A percentile compares a stretch with the other conserved stretches of the same genome.
phyloP scores from a whole-genome alignment of 805 yeast species.

The Torulaspora microellipsoides region DNA sequence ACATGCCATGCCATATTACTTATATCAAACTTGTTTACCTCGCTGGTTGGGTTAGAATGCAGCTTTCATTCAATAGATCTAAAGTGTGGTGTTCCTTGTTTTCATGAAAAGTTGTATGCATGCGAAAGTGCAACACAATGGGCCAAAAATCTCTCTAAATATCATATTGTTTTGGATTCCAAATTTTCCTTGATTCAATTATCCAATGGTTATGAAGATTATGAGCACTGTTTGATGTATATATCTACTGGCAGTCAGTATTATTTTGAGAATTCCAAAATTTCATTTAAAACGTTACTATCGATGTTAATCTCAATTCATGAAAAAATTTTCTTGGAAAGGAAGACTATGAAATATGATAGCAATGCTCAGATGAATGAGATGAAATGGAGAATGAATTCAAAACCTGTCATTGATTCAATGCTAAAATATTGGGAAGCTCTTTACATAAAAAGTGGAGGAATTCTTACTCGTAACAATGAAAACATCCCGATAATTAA shows the following conservation, averaged over 20 bases:
- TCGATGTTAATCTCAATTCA: slow-evolving; percentile 61
- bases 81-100: slow-evolving; percentile 62
- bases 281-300: slow-evolving; percentile 41
- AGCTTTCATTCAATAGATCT: slow-evolving; percentile 45
- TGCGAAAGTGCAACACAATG: slow-evolving; percentile 49
- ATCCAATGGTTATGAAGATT: slow-evolving; percentile 49
- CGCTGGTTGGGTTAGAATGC: slow-evolving; percentile 42
- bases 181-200: slow-evolving; percentile 52
- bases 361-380: slow-evolving; percentile 43
- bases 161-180: slow-evolving; percentile 44
- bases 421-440: slow-evolving; percentile 66
- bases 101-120: slow-evolving; percentile 56
- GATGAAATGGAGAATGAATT: slow-evolving; percentile 61
- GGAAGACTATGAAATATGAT: slow-evolving; percentile 37
- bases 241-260: slow-evolving; percentile 39
- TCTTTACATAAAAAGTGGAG: slow-evolving; percentile 57
- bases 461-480: slow-evolving; percentile 51
- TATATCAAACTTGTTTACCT: slow-evolving; percentile 53
- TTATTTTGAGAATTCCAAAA: slow-evolving; percentile 29
- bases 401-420: slow-evolving; percentile 53
- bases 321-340: slow-evolving; percentile 56
- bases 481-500: slow-evolving; percentile 38
- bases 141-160: slow-evolving; percentile 38
- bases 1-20: slow-evolving; percentile 64
- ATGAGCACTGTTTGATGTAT: slow-evolving; percentile 43